Evolutionary conservation across 2,329 filamentous ascomycete genomes (phyloP).

Genomic region (Fusarium drepaniforme): DNA sequence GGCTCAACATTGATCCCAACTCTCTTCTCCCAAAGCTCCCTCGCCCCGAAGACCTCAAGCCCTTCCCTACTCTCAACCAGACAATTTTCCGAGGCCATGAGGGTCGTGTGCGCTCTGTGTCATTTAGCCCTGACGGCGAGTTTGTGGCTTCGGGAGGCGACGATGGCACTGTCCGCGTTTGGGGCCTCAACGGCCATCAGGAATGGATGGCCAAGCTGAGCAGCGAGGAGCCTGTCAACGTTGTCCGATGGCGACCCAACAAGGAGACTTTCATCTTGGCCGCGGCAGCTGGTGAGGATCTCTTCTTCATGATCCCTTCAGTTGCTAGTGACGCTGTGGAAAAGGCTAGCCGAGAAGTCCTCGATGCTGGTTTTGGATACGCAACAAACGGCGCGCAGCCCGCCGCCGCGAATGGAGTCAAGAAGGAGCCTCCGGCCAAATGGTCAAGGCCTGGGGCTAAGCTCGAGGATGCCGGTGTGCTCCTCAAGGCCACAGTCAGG

Average conservation of each 20-base stretch:
- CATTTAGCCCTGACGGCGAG: slow-evolving; percentile 86
- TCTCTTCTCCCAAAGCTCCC: slow-evolving; percentile 94
- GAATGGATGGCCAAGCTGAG: slow-evolving; percentile 87
- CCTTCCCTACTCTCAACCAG: slow-evolving; percentile 92
- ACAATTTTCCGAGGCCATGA: slow-evolving; percentile 90
- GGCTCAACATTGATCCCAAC: slow-evolving; percentile 95
- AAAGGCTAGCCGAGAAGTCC: slow-evolving; percentile 77
- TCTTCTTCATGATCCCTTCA: slow-evolving; percentile 86
- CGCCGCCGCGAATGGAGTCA: slow-evolving; percentile 65
- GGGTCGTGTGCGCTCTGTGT: slow-evolving; percentile 85
- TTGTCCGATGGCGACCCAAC: slow-evolving; percentile 89
- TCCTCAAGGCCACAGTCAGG: slow-evolving; percentile 84
- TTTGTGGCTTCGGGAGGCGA: slow-evolving; percentile 94
- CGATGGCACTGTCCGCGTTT: slow-evolving; percentile 91
- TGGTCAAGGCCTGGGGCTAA: slow-evolving; percentile 85
- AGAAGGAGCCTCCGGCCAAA: slow-evolving; percentile 81
- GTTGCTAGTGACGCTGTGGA: slow-evolving; percentile 80
- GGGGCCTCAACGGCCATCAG: slow-evolving; percentile 91
- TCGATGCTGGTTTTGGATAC: slow-evolving; percentile 94
- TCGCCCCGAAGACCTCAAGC: slow-evolving; percentile 90
- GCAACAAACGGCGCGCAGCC: slow-evolving; percentile 75
- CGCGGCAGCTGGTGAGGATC: slow-evolving; percentile 84
- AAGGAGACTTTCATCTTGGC: slow-evolving; percentile 85
- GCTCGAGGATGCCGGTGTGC: slow-evolving; percentile 82
- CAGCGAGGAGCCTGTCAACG: slow-evolving; percentile 83